These are phyloP conservation scores for Candida sojae DNA, from an alignment of 1,139 yeast species.

Conservation along the genomic window DNA sequence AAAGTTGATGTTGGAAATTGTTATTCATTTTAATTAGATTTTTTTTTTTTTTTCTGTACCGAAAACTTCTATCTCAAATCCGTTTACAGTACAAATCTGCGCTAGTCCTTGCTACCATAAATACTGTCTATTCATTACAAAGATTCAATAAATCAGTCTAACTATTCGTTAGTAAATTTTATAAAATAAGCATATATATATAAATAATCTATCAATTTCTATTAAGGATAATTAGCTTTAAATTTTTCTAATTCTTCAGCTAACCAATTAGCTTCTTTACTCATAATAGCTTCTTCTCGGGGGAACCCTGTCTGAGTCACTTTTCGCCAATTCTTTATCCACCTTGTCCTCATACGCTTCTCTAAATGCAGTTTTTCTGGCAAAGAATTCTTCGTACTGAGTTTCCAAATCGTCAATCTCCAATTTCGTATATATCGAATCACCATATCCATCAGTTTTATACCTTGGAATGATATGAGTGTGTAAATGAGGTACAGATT, in stretches of 20 bases:
- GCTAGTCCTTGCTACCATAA: too few species aligned
- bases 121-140: too few species aligned
- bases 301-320: conserved; percentile 48
- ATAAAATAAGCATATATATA: conserved; percentile 12
- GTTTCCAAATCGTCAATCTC: conserved; percentile 46
- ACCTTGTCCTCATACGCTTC: conserved; percentile 3
- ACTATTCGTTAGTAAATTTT: too few species aligned
- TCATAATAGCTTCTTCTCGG: conserved; percentile 64
- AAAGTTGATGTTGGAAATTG: too few species aligned
- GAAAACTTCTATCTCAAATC: too few species aligned
- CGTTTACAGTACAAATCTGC: too few species aligned
- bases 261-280: conserved; percentile 59
- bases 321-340: conserved; percentile 24
- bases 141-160: too few species aligned
- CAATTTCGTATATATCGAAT: conserved; percentile 56
- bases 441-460: conserved; percentile 61
- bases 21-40: too few species aligned
- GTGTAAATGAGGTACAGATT: conserved; percentile 89
- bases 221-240: background rate
- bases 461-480: conserved; percentile 89
- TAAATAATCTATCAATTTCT: background rate
- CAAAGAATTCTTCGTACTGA: conserved; percentile 31
- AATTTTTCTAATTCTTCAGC: conserved; percentile 40
- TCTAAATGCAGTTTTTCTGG: conserved; percentile 24
- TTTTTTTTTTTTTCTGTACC: too few species aligned